These are phyloP conservation scores for Fraxinus anomala DNA, from an alignment of 257 asterid species.

Conservation along the genomic window DNA sequence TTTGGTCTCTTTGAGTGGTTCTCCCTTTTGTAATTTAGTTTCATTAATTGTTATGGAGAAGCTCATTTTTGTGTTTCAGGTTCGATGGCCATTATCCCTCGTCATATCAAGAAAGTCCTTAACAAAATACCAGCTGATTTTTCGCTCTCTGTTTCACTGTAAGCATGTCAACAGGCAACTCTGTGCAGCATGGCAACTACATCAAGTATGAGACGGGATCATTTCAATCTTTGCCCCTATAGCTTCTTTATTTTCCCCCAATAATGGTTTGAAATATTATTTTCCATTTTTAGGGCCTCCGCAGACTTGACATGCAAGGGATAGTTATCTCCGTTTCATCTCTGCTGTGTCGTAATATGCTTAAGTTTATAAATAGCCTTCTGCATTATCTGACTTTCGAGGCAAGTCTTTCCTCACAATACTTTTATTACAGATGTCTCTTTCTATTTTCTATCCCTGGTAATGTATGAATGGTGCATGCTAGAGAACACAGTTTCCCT, in stretches of 20 bases:
- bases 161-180: slow-evolving; percentile 96
- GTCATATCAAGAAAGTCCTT: slow-evolving; percentile 87
- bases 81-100: slow-evolving; percentile 91
- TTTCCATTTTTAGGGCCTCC: slow-evolving; percentile 63
- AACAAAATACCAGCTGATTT: slow-evolving; percentile 88
- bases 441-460: background rate
- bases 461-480: background rate
- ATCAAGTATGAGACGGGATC: slow-evolving; percentile 56
- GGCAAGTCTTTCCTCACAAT: slow-evolving; percentile 45
- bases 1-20: slow-evolving; percentile 19
- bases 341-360: slow-evolving; percentile 94
- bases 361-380: slow-evolving; percentile 89
- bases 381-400: slow-evolving; percentile 93
- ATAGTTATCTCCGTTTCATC: slow-evolving; percentile 87
- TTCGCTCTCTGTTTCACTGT: slow-evolving; percentile 86
- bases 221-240: slow-evolving; percentile 15
- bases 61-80: slow-evolving; percentile 52
- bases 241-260: slow-evolving; percentile 17
- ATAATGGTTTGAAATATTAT: slow-evolving; percentile 22
- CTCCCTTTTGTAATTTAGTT: slow-evolving; percentile 1
- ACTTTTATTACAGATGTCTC: background rate
- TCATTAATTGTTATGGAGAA: slow-evolving; percentile 9
- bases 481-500: background rate
- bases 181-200: slow-evolving; percentile 97
- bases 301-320: slow-evolving; percentile 94